Evolutionary conservation across 2,329 filamentous ascomycete genomes (phyloP).

Genomic region (Penicillium sp.): DNA sequence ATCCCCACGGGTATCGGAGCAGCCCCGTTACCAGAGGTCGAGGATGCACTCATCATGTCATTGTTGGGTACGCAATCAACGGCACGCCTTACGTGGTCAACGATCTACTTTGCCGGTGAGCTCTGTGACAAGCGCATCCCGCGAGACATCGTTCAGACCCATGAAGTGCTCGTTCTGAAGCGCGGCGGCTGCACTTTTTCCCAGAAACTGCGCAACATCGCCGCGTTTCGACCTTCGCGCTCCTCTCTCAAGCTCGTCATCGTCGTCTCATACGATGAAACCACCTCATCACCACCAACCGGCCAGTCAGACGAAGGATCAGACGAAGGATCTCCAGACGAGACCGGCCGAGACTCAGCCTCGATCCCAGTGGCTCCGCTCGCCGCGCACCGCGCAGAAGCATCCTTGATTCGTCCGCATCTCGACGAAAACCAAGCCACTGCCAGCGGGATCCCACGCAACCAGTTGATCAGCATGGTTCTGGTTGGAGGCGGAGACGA

Average conservation of each 20-base stretch:
- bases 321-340: background rate
- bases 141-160: slow-evolving; percentile 44
- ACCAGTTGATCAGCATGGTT: slow-evolving; percentile 71
- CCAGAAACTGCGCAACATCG: slow-evolving; percentile 78
- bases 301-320: slow-evolving; percentile 1
- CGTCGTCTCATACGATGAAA: slow-evolving; percentile 60
- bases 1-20: slow-evolving; percentile 51
- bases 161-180: slow-evolving; percentile 76
- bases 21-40: slow-evolving; percentile 62
- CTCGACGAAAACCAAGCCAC: slow-evolving; percentile 70
- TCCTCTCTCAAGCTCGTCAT: slow-evolving; percentile 71
- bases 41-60: slow-evolving; percentile 45
- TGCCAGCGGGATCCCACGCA: slow-evolving; percentile 60
- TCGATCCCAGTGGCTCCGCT: slow-evolving; percentile 33
- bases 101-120: slow-evolving; percentile 64
- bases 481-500: slow-evolving; percentile 69
- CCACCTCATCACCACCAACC: slow-evolving; percentile 23
- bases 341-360: slow-evolving; percentile 4
- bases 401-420: slow-evolving; percentile 56
- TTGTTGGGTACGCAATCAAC: slow-evolving; percentile 37
- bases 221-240: slow-evolving; percentile 60
- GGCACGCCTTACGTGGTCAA: slow-evolving; percentile 59
- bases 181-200: slow-evolving; percentile 81
- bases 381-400: slow-evolving; percentile 34
- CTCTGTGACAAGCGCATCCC: slow-evolving; percentile 57